Conservation (phyloP, 2,329 filamentous ascomycete species). For the Pseudogymnoascus sp. region DNA sequence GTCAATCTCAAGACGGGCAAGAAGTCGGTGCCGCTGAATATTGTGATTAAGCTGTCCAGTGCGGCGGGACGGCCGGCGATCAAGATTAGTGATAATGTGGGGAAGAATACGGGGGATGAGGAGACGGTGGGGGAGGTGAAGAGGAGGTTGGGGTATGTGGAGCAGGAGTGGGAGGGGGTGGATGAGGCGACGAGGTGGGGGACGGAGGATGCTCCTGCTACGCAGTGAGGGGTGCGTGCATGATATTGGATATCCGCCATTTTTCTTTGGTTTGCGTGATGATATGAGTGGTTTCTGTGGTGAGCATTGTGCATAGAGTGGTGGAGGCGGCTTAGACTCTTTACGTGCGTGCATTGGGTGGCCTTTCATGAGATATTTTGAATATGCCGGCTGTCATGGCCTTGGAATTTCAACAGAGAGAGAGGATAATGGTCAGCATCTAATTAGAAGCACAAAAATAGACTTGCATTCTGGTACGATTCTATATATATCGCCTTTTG, state of each 20-base stretch:
- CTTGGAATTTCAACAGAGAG: neutral
- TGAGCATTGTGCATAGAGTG: neutral
- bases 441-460: constrained; percentile 1
- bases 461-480: neutral
- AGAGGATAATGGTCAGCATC: neutral
- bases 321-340: neutral
- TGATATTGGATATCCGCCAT: neutral
- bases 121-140: constrained; percentile 77
- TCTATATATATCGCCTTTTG: neutral
- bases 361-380: neutral
- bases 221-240: neutral
- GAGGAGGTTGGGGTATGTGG: constrained; percentile 74
- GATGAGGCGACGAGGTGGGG: constrained; percentile 84
- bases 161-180: constrained; percentile 74
- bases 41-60: constrained; percentile 93
- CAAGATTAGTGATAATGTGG: constrained; percentile 84
- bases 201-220: constrained; percentile 32
- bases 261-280: neutral
- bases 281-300: neutral
- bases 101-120: constrained; percentile 87
- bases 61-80: constrained; percentile 75
- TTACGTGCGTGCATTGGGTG: neutral
- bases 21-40: constrained; percentile 89
- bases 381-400: neutral
- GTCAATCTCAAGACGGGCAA: constrained; percentile 60